Evolutionary conservation across 1,139 yeast species (phyloP).

Genomic region (Candida buenavistaensis): DNA sequence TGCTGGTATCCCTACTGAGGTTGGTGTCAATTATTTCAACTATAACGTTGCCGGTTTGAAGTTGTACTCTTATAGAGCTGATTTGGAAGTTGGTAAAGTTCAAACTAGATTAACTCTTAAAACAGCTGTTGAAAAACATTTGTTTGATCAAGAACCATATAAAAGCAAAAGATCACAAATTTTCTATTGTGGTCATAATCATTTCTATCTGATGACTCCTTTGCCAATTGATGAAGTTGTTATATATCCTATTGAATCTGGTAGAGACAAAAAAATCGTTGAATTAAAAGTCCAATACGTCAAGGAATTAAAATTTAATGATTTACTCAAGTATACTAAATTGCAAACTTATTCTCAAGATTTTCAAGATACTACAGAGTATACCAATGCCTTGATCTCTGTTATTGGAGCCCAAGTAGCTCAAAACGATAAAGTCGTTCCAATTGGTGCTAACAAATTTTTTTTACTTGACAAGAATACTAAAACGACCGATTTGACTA

Average conservation of each 20-base stretch:
- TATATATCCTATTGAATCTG: conserved; percentile 7
- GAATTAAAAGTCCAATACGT: conserved; percentile 11
- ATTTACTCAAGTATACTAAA: conserved; percentile 11
- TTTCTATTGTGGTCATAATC: conserved; percentile 12
- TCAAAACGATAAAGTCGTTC: conserved; percentile 11
- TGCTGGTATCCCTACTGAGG: conserved; percentile 10
- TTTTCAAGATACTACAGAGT: conserved; percentile 14
- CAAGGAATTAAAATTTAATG: conserved; percentile 13
- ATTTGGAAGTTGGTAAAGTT: conserved; percentile 5
- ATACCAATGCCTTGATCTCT: conserved; percentile 14
- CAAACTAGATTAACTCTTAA: conserved; percentile 7
- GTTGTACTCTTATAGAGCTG: conserved; percentile 13
- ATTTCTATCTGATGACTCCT: conserved; percentile 11
- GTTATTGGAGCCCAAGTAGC: conserved; percentile 14
- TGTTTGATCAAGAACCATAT: conserved; percentile 13
- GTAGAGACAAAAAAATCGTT: conserved; percentile 7
- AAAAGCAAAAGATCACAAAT: conserved; percentile 13
- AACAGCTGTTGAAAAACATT: conserved; percentile 10
- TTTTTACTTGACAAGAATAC: conserved; percentile 12
- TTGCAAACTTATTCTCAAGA: conserved; percentile 11
- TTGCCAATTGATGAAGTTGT: conserved; percentile 15
- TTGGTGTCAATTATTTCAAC: conserved; percentile 14
- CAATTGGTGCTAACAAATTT: conserved; percentile 14
- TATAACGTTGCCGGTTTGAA: conserved; percentile 12
- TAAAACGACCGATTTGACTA: conserved; percentile 10